These are phyloP conservation scores for Pythium graminicola DNA, from an alignment of 352 stramenopile genomes.

Conservation along the genomic window DNA sequence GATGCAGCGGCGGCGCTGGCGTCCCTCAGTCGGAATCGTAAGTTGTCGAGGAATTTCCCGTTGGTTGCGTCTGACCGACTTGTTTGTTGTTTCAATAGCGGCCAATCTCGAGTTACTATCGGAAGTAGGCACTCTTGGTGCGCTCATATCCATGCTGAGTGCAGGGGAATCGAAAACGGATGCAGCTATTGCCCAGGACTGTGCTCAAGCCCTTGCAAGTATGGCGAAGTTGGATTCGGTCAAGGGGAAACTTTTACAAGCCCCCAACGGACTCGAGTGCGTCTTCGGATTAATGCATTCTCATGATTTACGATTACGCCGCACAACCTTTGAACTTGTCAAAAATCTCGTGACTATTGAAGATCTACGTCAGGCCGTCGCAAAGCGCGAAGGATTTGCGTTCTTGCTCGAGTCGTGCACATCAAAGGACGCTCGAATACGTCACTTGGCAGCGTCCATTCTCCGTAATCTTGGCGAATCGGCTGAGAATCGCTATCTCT, in stretches of 20 bases:
- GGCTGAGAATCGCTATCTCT: conserved; percentile 50
- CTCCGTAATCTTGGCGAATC: conserved; percentile 52
- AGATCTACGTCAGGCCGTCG: conserved; percentile 53
- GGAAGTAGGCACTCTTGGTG: conserved; percentile 60
- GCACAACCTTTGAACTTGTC: conserved; percentile 51
- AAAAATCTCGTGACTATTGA: conserved; percentile 51
- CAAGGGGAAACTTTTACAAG: conserved; percentile 57
- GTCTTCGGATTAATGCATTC: conserved; percentile 63
- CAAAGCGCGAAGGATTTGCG: conserved; percentile 57
- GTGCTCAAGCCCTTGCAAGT: conserved; percentile 47
- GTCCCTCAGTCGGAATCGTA: conserved; percentile 69
- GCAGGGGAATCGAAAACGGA: conserved; percentile 47
- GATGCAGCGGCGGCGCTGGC: conserved; percentile 69
- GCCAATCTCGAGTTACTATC: conserved; percentile 68
- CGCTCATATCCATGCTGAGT: conserved; percentile 66
- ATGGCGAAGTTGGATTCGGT: conserved; percentile 47
- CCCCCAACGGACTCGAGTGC: conserved; percentile 58
- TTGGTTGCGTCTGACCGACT: neutral
- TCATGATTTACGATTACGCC: conserved; percentile 39
- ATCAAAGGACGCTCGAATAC: conserved; percentile 51
- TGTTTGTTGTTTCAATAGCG: conserved; percentile 18
- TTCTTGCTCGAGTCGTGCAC: conserved; percentile 57
- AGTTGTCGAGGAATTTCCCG: neutral
- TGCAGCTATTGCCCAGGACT: conserved; percentile 53
- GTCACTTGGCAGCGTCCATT: conserved; percentile 44